Conservation (phyloP, 768 basidiomycete genomes). For the Russula virescens region DNA sequence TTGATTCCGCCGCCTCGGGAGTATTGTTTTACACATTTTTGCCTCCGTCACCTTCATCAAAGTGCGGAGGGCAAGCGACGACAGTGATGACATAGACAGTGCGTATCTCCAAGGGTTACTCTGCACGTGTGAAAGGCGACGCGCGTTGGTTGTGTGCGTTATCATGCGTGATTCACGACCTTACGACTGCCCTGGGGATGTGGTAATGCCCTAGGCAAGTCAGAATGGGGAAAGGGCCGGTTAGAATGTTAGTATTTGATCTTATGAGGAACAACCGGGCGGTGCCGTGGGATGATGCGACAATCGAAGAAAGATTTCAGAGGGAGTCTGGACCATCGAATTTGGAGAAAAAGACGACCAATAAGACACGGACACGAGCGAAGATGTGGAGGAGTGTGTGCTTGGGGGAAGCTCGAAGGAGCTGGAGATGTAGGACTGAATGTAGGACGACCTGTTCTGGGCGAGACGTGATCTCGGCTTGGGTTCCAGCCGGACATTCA, state of each 20-base stretch:
- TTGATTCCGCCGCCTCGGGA: neutral
- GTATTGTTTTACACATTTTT: no score
- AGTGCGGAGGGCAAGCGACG: no score
- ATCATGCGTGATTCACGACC: neutral
- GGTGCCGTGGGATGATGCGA: neutral
- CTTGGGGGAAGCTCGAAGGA: neutral
- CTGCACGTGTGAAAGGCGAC: no score
- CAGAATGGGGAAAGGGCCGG: neutral
- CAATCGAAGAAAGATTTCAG: no score
- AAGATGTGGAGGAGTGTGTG: no score
- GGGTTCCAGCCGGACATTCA: no score
- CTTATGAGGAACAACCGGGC: neutral
- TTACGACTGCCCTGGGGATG: neutral
- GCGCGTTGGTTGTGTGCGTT: neutral
- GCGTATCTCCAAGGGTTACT: no score
- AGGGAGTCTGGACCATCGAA: no score
- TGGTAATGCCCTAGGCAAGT: neutral
- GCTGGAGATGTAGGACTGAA: neutral
- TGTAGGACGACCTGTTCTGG: no score
- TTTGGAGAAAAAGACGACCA: neutral
- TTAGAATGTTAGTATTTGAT: neutral
- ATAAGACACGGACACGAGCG: conserved; percentile 1
- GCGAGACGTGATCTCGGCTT: no score
- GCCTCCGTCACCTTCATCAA: no score
- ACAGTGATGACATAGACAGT: no score